Conservation (phyloP, 176 grass and related monocot genomes). For the Oryza glaberrima region DNA sequence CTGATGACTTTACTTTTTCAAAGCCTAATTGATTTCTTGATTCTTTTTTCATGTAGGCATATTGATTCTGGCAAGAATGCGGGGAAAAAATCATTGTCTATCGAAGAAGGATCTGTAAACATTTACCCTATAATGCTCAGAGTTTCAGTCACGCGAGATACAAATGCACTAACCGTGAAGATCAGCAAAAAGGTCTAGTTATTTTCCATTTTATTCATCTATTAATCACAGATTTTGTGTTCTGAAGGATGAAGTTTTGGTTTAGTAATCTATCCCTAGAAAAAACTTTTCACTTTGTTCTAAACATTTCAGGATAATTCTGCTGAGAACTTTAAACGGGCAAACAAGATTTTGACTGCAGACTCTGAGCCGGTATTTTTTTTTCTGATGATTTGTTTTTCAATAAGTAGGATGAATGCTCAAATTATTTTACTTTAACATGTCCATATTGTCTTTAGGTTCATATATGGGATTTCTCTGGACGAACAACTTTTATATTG, state of each 20-base stretch:
- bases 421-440: slow-evolving; percentile 19
- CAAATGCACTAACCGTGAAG: slow-evolving; percentile 75
- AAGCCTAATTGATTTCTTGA: slow-evolving; percentile 11
- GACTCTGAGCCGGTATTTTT: slow-evolving; percentile 75
- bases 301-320: slow-evolving; percentile 73
- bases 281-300: slow-evolving; percentile 2
- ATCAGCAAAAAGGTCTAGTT: slow-evolving; percentile 81
- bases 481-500: slow-evolving; percentile 79
- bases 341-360: slow-evolving; percentile 74
- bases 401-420: slow-evolving; percentile 12
- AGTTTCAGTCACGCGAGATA: slow-evolving; percentile 64
- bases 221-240: background rate
- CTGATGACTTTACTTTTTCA: slow-evolving; percentile 9
- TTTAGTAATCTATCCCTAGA: background rate
- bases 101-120: slow-evolving; percentile 52
- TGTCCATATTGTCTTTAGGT: slow-evolving; percentile 56
- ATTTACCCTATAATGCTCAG: slow-evolving; percentile 85
- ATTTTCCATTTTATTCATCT: slow-evolving; percentile 20
- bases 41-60: slow-evolving; percentile 47
- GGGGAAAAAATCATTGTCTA: slow-evolving; percentile 25
- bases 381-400: background rate
- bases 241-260: background rate
- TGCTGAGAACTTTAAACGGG: slow-evolving; percentile 82
- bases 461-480: slow-evolving; percentile 96
- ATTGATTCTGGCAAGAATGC: slow-evolving; percentile 37